These are phyloP conservation scores for Dactylorhiza incarnata DNA, from an alignment of 106 monocot species.

Conservation along the genomic window DNA sequence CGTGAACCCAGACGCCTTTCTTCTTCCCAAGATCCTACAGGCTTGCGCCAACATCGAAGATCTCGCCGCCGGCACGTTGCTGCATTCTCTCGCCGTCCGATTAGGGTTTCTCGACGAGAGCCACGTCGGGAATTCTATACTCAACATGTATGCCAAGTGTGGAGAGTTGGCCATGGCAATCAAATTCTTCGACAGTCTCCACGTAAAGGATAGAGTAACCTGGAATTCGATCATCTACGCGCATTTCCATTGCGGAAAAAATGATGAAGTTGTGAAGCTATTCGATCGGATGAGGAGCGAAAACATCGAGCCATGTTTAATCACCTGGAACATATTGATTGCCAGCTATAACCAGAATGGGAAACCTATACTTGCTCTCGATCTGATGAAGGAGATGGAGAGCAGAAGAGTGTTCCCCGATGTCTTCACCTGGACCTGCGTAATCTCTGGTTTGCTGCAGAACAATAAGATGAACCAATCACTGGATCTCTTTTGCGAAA, in stretches of 20 bases:
- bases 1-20: slow-evolving; percentile 48
- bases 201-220: slow-evolving; percentile 38
- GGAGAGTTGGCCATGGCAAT: slow-evolving; percentile 38
- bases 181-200: slow-evolving; percentile 48
- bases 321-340: slow-evolving; percentile 91
- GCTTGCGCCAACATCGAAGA: slow-evolving; percentile 56
- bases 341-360: slow-evolving; percentile 46
- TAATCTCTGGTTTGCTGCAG: slow-evolving; percentile 74
- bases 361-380: slow-evolving; percentile 37
- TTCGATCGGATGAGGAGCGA: slow-evolving; percentile 55
- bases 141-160: slow-evolving; percentile 83
- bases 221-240: slow-evolving; percentile 95
- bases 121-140: slow-evolving; percentile 57
- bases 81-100: slow-evolving; percentile 64
- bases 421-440: slow-evolving; percentile 85
- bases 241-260: slow-evolving; percentile 39
- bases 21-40: slow-evolving; percentile 72
- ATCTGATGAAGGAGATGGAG: slow-evolving; percentile 67
- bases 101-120: slow-evolving; percentile 31
- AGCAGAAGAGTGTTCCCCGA: slow-evolving; percentile 37
- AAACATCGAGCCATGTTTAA: slow-evolving; percentile 49
- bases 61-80: slow-evolving; percentile 30
- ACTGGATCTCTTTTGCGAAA: slow-evolving; percentile 50
- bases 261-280: slow-evolving; percentile 45
- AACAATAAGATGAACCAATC: slow-evolving; percentile 43